These are phyloP conservation scores for Ogataea zsoltii DNA, from an alignment of 805 yeast species.

Conservation along the genomic window DNA sequence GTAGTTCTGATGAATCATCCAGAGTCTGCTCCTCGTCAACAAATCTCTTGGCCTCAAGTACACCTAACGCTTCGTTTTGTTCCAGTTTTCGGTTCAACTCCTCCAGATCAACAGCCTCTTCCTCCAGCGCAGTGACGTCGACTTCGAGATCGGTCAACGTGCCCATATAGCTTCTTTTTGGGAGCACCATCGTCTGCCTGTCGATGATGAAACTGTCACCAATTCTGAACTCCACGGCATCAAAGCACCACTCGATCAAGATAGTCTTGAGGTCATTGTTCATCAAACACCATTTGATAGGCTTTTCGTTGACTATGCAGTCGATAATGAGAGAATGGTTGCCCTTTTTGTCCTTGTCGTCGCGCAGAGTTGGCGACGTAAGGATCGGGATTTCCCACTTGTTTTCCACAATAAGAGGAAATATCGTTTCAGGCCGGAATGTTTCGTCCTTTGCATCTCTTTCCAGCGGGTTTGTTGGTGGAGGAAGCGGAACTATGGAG, in stretches of 20 bases:
- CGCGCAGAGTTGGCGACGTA: constrained; percentile 54
- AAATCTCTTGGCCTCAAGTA: constrained; percentile 41
- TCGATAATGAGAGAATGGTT: constrained; percentile 65
- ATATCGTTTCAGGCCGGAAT: constrained; percentile 59
- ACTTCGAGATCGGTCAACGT: constrained; percentile 46
- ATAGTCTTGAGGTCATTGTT: constrained; percentile 63
- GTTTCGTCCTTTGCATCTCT: constrained; percentile 17
- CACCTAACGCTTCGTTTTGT: constrained; percentile 43
- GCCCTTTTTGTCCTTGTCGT: constrained; percentile 71
- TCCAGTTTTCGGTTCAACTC: constrained; percentile 33
- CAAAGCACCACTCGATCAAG: constrained; percentile 80
- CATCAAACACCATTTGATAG: constrained; percentile 60
- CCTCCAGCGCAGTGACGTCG: constrained; percentile 44
- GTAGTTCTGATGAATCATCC: constrained; percentile 20
- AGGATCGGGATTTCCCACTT: constrained; percentile 87
- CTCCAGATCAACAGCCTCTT: constrained; percentile 35
- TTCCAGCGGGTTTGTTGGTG: constrained; percentile 2
- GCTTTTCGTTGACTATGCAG: constrained; percentile 69
- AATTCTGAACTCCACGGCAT: constrained; percentile 57
- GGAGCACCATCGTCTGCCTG: constrained; percentile 58
- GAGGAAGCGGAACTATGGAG: constrained; percentile 63
- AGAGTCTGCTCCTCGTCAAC: constrained; percentile 7
- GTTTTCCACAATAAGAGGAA: constrained; percentile 63
- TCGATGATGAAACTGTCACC: constrained; percentile 47
- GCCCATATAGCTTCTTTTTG: constrained; percentile 77